Percentiles rank a stretch among this genome's conserved stretches.
Conservation (phyloP, 768 basidiomycete genomes). For the Amanita subjunquillea region DNA sequence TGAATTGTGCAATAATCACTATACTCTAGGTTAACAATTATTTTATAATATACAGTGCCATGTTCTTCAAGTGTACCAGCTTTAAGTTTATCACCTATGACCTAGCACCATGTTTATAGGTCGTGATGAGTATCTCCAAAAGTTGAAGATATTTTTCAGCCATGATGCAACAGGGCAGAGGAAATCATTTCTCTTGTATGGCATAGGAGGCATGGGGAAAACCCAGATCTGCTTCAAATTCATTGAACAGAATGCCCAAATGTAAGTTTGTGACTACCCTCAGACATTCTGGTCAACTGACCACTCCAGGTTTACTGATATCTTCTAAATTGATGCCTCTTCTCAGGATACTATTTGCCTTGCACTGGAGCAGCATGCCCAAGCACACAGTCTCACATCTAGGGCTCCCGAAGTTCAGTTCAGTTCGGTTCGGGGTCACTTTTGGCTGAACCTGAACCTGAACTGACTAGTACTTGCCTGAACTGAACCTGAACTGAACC, state of each 20-base stretch:
- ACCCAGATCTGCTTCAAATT: not conserved
- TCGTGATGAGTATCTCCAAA: conserved; percentile 6
- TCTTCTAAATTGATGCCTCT: conserved; percentile 15
- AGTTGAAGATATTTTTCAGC: conserved; percentile 7
- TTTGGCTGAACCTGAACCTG: too few relatives aligned
- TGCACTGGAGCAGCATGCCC: conserved; percentile 3
- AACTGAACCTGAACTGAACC: too few relatives aligned
- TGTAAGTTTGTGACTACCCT: not conserved
- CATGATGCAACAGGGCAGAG: not conserved
- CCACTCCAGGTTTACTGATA: conserved; percentile 8
- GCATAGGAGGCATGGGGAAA: conserved; percentile 11
- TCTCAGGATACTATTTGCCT: conserved; percentile 6
- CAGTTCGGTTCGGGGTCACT: too few relatives aligned
- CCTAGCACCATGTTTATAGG: conserved; percentile 1
- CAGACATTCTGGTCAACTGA: not conserved
- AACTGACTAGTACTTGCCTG: too few relatives aligned
- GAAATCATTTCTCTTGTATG: conserved; percentile 10
- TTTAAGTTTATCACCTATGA: not conserved
- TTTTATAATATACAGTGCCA: too few relatives aligned
- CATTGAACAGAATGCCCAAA: not conserved
- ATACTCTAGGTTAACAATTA: too few relatives aligned
- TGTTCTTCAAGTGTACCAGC: too few relatives aligned
- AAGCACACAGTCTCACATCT: not conserved
- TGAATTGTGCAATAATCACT: too few relatives aligned
- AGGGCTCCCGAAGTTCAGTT: too few relatives aligned